Percentiles rank a stretch among this genome's conserved stretches.
phyloP scores from a whole-genome alignment of 2,329 filamentous ascomycete species.

The Venturia effusa region DNA sequence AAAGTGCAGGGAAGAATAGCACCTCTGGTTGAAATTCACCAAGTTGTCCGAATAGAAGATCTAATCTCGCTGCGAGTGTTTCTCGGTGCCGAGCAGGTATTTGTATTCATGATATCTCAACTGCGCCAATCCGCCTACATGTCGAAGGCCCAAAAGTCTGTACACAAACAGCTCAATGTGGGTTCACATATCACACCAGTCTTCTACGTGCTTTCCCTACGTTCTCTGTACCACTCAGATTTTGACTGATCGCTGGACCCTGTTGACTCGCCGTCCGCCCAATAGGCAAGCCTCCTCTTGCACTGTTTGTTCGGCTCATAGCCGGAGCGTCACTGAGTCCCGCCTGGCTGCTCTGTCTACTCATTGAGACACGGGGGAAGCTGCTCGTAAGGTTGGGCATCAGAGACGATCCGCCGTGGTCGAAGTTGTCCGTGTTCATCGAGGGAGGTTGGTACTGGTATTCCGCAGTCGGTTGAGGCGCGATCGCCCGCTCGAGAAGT shows the following conservation, averaged over 20 bases:
- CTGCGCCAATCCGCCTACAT: background rate
- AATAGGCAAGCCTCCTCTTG: constrained; percentile 25
- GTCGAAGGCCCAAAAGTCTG: background rate
- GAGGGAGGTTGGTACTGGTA: constrained; percentile 26
- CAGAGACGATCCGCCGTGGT: constrained; percentile 13
- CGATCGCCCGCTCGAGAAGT: constrained; percentile 25
- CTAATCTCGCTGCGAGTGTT: background rate
- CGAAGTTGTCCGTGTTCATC: constrained; percentile 10
- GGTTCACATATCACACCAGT: background rate
- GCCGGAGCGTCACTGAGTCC: constrained; percentile 28
- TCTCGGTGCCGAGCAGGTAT: background rate
- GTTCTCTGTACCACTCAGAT: background rate
- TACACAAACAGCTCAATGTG: background rate
- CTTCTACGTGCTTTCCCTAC: background rate
- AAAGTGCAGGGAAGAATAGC: background rate
- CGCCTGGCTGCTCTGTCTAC: constrained; percentile 26
- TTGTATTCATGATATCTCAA: background rate
- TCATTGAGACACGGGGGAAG: constrained; percentile 28
- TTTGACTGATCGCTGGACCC: background rate
- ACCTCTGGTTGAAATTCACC: background rate
- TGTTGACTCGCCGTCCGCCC: constrained; percentile 23
- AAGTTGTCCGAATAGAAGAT: background rate
- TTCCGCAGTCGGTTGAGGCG: constrained; percentile 22
- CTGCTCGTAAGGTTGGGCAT: constrained; percentile 15
- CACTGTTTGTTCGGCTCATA: constrained; percentile 24